Percentiles rank a stretch among this genome's conserved stretches.
Evolutionary conservation across 352 stramenopile genomes (phyloP).

Genomic region (Pythium coloratum): DNA sequence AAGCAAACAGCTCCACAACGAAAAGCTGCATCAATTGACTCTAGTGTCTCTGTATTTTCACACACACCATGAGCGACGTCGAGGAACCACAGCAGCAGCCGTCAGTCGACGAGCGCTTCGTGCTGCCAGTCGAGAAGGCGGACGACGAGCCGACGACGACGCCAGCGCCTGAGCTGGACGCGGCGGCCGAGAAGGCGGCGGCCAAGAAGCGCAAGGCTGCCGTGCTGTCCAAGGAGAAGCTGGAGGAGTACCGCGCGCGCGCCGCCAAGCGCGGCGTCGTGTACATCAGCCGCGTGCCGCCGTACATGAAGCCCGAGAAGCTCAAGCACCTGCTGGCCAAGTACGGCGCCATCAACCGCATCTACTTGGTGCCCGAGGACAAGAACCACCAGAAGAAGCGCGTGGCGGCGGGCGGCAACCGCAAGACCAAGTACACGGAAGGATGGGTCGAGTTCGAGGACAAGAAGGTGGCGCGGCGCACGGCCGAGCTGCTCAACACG

Average conservation of each 20-base stretch:
- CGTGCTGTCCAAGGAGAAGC: constrained; percentile 22
- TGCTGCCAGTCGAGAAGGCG: constrained; percentile 1
- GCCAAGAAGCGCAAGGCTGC: constrained; percentile 24
- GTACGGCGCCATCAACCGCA: constrained; percentile 92
- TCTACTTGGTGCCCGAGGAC: constrained; percentile 98
- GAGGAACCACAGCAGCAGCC: background rate
- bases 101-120: background rate
- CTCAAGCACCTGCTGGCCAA: constrained; percentile 91
- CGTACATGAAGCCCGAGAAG: constrained; percentile 97
- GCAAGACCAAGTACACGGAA: constrained; percentile 91
- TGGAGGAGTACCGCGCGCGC: constrained; percentile 28
- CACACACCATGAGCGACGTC: background rate
- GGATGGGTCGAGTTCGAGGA: constrained; percentile 99
- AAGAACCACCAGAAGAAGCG: constrained; percentile 90
- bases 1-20: background rate
- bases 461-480: constrained; percentile 95
- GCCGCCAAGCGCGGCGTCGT: constrained; percentile 39
- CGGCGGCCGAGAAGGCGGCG: background rate
- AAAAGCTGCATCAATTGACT: background rate
- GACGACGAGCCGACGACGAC: background rate
- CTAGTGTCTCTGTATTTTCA: background rate
- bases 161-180: background rate
- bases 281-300: constrained; percentile 96
- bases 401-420: constrained; percentile 87
- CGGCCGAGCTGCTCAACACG: constrained; percentile 94